Conservation (phyloP, 2,329 filamentous ascomycete genomes). For the Torrubiellomyces zombiae region DNA sequence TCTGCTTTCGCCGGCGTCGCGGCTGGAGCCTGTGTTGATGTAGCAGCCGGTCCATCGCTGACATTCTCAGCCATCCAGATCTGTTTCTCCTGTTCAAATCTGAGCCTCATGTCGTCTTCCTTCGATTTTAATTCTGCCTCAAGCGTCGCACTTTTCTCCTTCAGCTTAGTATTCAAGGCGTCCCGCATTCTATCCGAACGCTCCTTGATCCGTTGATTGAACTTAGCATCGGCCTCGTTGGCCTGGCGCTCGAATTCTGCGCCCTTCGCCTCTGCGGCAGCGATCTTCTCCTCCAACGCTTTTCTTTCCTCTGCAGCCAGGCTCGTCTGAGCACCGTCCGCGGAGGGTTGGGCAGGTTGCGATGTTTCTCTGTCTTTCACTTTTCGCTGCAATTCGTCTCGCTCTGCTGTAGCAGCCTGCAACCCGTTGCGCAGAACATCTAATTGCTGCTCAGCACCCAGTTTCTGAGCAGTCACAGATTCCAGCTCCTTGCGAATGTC, state of each 20-base stretch:
- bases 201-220: slow-evolving; percentile 43
- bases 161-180: slow-evolving; percentile 51
- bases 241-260: slow-evolving; percentile 47
- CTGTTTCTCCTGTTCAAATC: slow-evolving; percentile 45
- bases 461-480: slow-evolving; percentile 49
- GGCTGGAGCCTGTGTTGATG: slow-evolving; percentile 9
- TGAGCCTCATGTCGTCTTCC: slow-evolving; percentile 33
- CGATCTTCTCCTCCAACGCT: slow-evolving; percentile 44
- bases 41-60: slow-evolving; percentile 8
- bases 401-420: slow-evolving; percentile 41
- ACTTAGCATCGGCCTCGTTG: slow-evolving; percentile 45
- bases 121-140: slow-evolving; percentile 38
- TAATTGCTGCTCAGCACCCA: slow-evolving; percentile 48
- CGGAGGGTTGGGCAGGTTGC: slow-evolving; percentile 3
- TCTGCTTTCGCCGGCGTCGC: slow-evolving; percentile 25
- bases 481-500: slow-evolving; percentile 45
- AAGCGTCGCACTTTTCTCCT: slow-evolving; percentile 40
- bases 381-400: slow-evolving; percentile 39
- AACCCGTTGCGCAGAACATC: slow-evolving; percentile 40
- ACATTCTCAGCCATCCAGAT: slow-evolving; percentile 41
- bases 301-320: slow-evolving; percentile 42
- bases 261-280: slow-evolving; percentile 42
- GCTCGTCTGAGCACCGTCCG: slow-evolving; percentile 9
- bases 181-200: slow-evolving; percentile 55
- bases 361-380: slow-evolving; percentile 15